Conservation (phyloP, 2,329 filamentous ascomycete species). For the Microdochium trichocladiopsis region DNA sequence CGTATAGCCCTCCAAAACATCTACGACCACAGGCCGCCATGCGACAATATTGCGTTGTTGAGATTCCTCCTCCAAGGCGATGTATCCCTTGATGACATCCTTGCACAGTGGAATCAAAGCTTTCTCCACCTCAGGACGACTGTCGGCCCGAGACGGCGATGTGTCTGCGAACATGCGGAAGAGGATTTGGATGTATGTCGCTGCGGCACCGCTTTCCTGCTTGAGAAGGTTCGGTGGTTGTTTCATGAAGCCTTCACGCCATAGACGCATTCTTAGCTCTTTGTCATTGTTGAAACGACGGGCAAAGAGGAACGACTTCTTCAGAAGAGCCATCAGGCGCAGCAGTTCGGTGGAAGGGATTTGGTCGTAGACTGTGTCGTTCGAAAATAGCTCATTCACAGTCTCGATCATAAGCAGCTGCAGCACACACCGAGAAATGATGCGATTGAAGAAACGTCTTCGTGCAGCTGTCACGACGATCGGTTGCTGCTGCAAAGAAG, state of each 20-base stretch:
- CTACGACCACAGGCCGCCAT: constrained; percentile 94
- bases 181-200: constrained; percentile 91
- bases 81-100: constrained; percentile 85
- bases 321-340: constrained; percentile 86
- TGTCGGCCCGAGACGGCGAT: constrained; percentile 72
- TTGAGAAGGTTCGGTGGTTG: constrained; percentile 96
- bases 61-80: constrained; percentile 84
- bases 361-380: constrained; percentile 87
- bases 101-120: constrained; percentile 91
- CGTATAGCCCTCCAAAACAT: constrained; percentile 88
- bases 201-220: constrained; percentile 87
- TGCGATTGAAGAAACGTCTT: constrained; percentile 95
- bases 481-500: constrained; percentile 75
- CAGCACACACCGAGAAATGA: constrained; percentile 96
- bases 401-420: constrained; percentile 99
- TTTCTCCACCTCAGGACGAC: constrained; percentile 75
- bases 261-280: constrained; percentile 86
- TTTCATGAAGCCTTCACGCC: constrained; percentile 99
- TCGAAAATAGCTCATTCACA: constrained; percentile 96
- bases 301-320: constrained; percentile 94
- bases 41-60: constrained; percentile 96
- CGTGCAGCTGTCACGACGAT: constrained; percentile 89
- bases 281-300: constrained; percentile 98
- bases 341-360: constrained; percentile 88
- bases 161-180: constrained; percentile 97